Base-by-base conservation (phyloP, 305 asterid genomes). In the Fraxinus baroniana region DNA sequence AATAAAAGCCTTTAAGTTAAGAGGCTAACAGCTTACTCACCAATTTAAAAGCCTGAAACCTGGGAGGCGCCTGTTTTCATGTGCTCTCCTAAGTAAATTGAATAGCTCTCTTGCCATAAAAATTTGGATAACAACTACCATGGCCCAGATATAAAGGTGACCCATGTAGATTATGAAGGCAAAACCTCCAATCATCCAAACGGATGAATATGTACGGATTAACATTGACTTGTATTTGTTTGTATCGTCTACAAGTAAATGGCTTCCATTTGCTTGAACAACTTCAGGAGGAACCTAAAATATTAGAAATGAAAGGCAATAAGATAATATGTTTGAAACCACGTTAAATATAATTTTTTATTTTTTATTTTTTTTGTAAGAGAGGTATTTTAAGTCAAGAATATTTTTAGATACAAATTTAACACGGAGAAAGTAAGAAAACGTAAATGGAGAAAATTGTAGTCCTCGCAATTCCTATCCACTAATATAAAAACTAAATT, bases 181-280 rank as follows among this genome's bases (percentile, higher is more conserved):
- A 39, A 39, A 39, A 39, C 46, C 46, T 39, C 93, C 98, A 86
- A 95, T 93, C 99, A 95, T 95, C 99, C 98, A 95, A 49, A 94
- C 80, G 26, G 99, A 81, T 85, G 99, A 95, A 87, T 91, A 88
- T 13, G 91, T 84, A 60, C 99, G 97, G 79, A 91, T 84, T 90
- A 93, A 79, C 99, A 95, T 95, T 20, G 98, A 96, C 88, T 88
- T 95, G 90, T 96, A 96, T 90, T 96, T 96, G 90, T 81, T 92
- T 71, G 83, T 83, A 84, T 96, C 98, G 81, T 94, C 86, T 82
- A 92, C 91, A 83, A 96, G 99, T 80, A 96, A 85, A 73, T 81
- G 89, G 22, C 79, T 81, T 22, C 93, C 92, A 86, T 89, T 91
- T 84, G 91, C 89, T 86, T 87, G 86, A 75, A 78, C 91, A 79